phyloP scores from a whole-genome alignment of 2,329 filamentous ascomycete genomes.

The Elsinoe perseae region DNA sequence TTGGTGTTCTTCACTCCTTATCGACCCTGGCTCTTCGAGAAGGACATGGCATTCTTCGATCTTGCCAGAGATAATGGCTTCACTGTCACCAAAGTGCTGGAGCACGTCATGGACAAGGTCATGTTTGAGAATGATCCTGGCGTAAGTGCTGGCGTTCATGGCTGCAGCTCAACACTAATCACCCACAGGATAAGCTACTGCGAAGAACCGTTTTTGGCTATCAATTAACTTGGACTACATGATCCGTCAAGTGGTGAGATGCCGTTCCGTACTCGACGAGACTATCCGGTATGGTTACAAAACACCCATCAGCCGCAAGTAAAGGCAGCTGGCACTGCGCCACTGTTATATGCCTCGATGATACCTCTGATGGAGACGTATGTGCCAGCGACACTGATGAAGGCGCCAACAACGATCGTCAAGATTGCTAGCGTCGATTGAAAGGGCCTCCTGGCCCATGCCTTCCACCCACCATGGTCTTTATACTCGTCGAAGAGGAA shows the following conservation, averaged over 20 bases:
- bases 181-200: conserved; percentile 59
- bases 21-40: conserved; percentile 77
- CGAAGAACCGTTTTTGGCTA: conserved; percentile 78
- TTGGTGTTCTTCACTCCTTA: conserved; percentile 94
- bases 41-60: conserved; percentile 82
- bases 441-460: conserved; percentile 30
- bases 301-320: conserved; percentile 20
- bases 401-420: conserved; percentile 41
- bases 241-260: too few species aligned
- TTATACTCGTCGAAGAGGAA: conserved; percentile 39
- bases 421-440: conserved; percentile 36
- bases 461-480: conserved; percentile 33
- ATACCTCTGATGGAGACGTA: conserved; percentile 42
- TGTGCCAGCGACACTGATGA: conserved; percentile 43
- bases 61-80: conserved; percentile 64
- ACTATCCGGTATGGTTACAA: too few species aligned
- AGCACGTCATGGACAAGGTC: conserved; percentile 73
- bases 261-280: too few species aligned
- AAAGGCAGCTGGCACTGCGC: conserved; percentile 26
- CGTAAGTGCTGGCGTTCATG: conserved; percentile 35
- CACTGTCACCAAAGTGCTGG: conserved; percentile 67
- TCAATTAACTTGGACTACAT: conserved; percentile 59
- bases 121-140: conserved; percentile 87
- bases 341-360: conserved; percentile 28
- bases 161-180: not conserved